These are phyloP conservation scores for Flammula alnicola DNA, from an alignment of 1,284 basidiomycete genomes.

Conservation along the genomic window DNA sequence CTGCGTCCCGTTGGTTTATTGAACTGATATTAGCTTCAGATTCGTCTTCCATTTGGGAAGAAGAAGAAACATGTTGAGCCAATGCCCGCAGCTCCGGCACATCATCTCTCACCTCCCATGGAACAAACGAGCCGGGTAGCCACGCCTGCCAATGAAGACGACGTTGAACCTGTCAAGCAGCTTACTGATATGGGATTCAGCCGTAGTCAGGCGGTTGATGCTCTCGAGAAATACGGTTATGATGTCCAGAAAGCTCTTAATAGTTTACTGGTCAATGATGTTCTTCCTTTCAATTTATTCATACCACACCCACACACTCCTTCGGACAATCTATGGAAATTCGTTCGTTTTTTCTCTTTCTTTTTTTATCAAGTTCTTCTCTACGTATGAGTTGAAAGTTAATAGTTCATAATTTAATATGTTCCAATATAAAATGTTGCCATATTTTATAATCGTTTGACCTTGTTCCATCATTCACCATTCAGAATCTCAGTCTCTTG, in stretches of 20 bases:
- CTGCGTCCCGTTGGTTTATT: conserved; percentile 7
- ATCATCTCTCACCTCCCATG: conserved; percentile 50
- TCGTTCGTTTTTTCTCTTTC: conserved; percentile 9
- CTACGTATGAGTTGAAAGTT: conserved; percentile 8
- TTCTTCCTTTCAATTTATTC: conserved; percentile 7
- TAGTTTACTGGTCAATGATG: conserved; percentile 50
- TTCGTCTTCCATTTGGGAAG: conserved; percentile 79
- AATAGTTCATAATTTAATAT: conserved; percentile 23
- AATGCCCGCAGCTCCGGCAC: conserved; percentile 48
- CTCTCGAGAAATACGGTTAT: conserved; percentile 77
- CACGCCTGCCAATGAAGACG: conserved; percentile 70
- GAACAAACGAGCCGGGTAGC: conserved; percentile 48
- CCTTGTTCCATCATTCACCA: neutral
- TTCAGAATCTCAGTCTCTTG: too few relatives aligned
- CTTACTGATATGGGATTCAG: conserved; percentile 84
- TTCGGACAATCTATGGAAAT: conserved; percentile 25
- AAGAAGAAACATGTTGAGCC: conserved; percentile 65
- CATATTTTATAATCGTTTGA: neutral
- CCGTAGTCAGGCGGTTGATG: conserved; percentile 74
- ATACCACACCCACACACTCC: conserved; percentile 17
- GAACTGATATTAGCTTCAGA: conserved; percentile 42
- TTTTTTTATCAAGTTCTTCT: neutral
- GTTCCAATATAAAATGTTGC: conserved; percentile 17
- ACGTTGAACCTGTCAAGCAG: conserved; percentile 78
- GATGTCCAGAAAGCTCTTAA: conserved; percentile 77